Conservation (phyloP, 495 filamentous ascomycete genomes). For the Clohesyomyces aquaticus region DNA sequence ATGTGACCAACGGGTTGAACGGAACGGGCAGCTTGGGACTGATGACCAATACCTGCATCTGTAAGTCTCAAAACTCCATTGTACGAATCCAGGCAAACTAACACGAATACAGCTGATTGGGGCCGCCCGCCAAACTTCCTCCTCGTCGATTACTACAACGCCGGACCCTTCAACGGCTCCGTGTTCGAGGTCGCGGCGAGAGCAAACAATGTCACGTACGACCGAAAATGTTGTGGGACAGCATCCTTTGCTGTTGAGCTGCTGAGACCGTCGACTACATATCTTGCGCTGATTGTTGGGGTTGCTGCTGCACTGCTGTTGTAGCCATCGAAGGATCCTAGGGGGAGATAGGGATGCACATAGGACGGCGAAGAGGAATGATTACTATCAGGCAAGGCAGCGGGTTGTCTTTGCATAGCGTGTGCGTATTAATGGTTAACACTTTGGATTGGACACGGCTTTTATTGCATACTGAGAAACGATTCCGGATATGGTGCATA, state of each 20-base stretch:
- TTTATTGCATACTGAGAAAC: too few relatives aligned
- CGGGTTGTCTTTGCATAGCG: background rate
- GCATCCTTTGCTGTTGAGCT: slow-evolving; percentile 14
- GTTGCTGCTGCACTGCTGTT: slow-evolving; percentile 9
- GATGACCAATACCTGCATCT: slow-evolving; percentile 68
- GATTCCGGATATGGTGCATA: too few relatives aligned
- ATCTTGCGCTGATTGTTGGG: slow-evolving; percentile 10
- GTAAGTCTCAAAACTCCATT: slow-evolving; percentile 48
- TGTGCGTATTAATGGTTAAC: too few relatives aligned
- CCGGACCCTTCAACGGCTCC: slow-evolving; percentile 70
- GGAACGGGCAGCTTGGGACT: slow-evolving; percentile 71
- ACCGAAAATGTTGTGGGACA: slow-evolving; percentile 70
- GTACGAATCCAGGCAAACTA: background rate
- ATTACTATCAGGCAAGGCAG: background rate
- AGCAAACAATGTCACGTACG: slow-evolving; percentile 84
- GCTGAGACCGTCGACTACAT: background rate
- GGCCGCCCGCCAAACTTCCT: slow-evolving; percentile 79
- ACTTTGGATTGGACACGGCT: too few relatives aligned
- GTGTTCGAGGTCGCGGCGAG: slow-evolving; percentile 89
- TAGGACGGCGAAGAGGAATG: background rate
- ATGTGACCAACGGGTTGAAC: slow-evolving; percentile 68
- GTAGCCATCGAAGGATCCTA: background rate
- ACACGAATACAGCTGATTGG: slow-evolving; percentile 54
- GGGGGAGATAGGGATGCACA: background rate
- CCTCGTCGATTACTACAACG: slow-evolving; percentile 87